Evolutionary conservation across 208 protist genomes (phyloP).

Genomic region (Acanthamoeba lenticulata): DNA sequence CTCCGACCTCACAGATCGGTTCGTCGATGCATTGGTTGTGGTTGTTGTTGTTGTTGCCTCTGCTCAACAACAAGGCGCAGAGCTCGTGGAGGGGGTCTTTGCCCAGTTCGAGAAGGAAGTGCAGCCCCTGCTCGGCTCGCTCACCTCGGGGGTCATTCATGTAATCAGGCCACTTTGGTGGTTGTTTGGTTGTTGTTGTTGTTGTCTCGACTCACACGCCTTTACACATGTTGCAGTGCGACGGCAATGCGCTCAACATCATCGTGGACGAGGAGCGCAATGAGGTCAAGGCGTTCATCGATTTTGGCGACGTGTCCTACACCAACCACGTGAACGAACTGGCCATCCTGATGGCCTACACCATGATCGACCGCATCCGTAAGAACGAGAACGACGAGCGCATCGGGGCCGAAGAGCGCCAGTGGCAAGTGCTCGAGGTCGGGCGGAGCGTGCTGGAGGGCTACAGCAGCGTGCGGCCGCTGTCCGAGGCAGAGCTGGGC

Average conservation of each 20-base stretch:
- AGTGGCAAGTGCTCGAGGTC: not conserved
- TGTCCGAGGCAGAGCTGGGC: not conserved
- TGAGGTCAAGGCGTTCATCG: slow-evolving; percentile 60
- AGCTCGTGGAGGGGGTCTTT: slow-evolving; percentile 20
- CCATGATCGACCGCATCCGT: slow-evolving; percentile 50
- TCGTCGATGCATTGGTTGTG: not conserved
- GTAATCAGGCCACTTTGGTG: not conserved
- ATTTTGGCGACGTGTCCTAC: slow-evolving; percentile 52
- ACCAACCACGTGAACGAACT: slow-evolving; percentile 18
- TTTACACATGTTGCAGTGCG: not conserved
- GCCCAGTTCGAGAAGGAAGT: slow-evolving; percentile 59
- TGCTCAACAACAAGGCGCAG: not conserved
- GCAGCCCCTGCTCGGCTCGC: not conserved
- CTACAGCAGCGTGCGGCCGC: not conserved
- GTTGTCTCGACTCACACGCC: not conserved
- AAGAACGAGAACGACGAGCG: not conserved
- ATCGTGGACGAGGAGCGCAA: not conserved
- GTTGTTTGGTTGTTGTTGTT: not conserved
- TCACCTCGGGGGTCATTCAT: slow-evolving; percentile 23
- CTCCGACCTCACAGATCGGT: not conserved
- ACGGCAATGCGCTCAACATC: slow-evolving; percentile 60
- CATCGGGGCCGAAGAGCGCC: not conserved
- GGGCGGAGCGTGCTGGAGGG: not conserved
- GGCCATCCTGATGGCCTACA: slow-evolving; percentile 60
- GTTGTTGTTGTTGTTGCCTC: not conserved